Percentiles rank a stretch among this genome's conserved stretches.
phyloP scores from a whole-genome alignment of 2,329 filamentous ascomycete genomes.

The Diaporthe longicolla region DNA sequence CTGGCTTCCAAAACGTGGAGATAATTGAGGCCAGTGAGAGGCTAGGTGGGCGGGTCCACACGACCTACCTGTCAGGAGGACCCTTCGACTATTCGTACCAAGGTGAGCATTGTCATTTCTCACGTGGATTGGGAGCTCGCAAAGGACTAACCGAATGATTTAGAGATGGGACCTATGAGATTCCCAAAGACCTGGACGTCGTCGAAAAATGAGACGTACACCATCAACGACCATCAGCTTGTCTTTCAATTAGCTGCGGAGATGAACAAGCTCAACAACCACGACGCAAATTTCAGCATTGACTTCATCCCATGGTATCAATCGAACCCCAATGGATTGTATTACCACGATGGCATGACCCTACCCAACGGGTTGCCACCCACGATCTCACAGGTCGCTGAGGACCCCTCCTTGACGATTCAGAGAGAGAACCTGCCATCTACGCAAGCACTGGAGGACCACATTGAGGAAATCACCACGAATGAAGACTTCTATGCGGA shows the following conservation, averaged over 20 bases:
- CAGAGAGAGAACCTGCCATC: constrained; percentile 52
- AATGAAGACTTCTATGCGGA: constrained; percentile 54
- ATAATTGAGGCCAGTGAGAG: constrained; percentile 73
- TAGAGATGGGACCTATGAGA: constrained; percentile 72
- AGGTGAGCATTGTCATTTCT: constrained; percentile 47
- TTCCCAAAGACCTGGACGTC: constrained; percentile 69
- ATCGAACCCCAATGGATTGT: constrained; percentile 66
- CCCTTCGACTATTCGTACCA: constrained; percentile 77
- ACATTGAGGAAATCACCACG: constrained; percentile 54
- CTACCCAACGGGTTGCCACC: constrained; percentile 67
- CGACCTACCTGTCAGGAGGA: constrained; percentile 71
- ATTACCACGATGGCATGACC: constrained; percentile 62
- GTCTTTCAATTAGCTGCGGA: constrained; percentile 74
- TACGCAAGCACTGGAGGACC: constrained; percentile 53
- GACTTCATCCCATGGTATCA: constrained; percentile 77
- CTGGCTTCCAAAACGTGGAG: constrained; percentile 71
- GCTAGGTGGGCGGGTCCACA: constrained; percentile 75
- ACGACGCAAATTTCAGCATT: constrained; percentile 62
- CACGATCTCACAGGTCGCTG: constrained; percentile 61
- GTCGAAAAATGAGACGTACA: constrained; percentile 67
- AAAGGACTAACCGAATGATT: background rate
- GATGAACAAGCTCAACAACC: constrained; percentile 72
- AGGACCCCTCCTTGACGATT: constrained; percentile 58
- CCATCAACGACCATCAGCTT: constrained; percentile 74
- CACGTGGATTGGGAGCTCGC: background rate